phyloP scores from a whole-genome alignment of 176 grass and related monocot species.

The Melocanna baccifera region DNA sequence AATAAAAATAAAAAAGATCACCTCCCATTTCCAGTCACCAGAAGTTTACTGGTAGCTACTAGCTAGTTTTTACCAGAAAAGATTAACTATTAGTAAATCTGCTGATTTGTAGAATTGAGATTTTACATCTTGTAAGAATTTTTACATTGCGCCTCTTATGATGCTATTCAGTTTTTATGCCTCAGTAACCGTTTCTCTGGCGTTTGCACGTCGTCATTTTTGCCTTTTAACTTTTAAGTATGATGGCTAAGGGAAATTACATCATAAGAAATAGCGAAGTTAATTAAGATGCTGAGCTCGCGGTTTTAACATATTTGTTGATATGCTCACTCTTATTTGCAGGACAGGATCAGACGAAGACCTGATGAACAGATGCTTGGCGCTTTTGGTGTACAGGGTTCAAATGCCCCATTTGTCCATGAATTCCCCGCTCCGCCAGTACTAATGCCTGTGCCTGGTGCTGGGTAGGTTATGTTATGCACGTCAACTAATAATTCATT shows the following conservation, averaged over 20 bases:
- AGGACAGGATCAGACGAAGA: conserved; percentile 50
- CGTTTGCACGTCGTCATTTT: background rate
- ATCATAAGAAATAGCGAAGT: background rate
- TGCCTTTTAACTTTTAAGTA: background rate
- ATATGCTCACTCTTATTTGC: conserved; percentile 1
- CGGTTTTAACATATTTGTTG: background rate
- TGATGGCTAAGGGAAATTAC: background rate
- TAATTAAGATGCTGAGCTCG: background rate
- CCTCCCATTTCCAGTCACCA: background rate
- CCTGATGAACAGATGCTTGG: conserved; percentile 40
- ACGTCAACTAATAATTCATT: conserved; percentile 13
- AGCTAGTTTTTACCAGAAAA: background rate
- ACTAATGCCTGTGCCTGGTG: conserved; percentile 65
- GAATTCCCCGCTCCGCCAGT: conserved; percentile 38
- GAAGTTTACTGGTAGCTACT: background rate
- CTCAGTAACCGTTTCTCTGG: background rate
- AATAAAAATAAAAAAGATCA: background rate
- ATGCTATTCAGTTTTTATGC: background rate
- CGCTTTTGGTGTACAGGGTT: conserved; percentile 35
- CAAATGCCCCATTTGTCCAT: conserved; percentile 40
- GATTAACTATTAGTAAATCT: background rate
- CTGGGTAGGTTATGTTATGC: conserved; percentile 59
- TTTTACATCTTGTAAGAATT: background rate
- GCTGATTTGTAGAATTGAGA: background rate
- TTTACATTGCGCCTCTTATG: background rate